These are phyloP conservation scores for Lactarius pseudohatsudake DNA, from an alignment of 768 basidiomycete genomes.

Conservation along the genomic window DNA sequence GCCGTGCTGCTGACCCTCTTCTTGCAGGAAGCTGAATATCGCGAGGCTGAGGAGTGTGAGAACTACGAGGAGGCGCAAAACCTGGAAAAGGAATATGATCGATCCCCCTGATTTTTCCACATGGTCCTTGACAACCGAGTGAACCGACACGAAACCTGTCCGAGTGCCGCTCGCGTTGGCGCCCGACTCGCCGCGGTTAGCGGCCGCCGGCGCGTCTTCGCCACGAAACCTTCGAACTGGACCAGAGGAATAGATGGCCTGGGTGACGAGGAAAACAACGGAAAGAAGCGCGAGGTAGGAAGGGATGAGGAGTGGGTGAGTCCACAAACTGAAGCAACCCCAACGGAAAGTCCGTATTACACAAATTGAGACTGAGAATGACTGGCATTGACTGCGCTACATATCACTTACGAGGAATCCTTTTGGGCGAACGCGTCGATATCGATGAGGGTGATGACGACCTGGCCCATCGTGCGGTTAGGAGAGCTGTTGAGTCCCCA, in stretches of 20 bases:
- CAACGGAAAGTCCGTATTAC: not conserved
- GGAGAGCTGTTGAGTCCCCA: not conserved
- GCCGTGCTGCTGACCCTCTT: slow-evolving; percentile 31
- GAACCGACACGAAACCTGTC: slow-evolving; percentile 17
- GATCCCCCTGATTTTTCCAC: slow-evolving; percentile 46
- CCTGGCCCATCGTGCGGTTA: slow-evolving; percentile 9
- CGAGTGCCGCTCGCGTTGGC: not conserved
- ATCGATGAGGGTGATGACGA: not conserved
- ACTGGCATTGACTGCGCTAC: no score
- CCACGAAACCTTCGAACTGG: slow-evolving; percentile 1
- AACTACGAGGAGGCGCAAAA: slow-evolving; percentile 46
- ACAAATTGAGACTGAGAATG: not conserved
- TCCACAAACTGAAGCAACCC: slow-evolving; percentile 12
- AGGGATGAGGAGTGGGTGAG: slow-evolving; percentile 23
- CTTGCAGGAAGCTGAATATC: slow-evolving; percentile 42
- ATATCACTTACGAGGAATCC: slow-evolving; percentile 9
- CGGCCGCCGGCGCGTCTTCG: not conserved
- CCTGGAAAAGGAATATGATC: slow-evolving; percentile 47
- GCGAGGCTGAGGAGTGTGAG: slow-evolving; percentile 52
- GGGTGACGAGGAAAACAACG: slow-evolving; percentile 12
- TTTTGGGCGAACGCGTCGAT: not conserved
- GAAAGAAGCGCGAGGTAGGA: slow-evolving; percentile 20
- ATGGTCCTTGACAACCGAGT: slow-evolving; percentile 33
- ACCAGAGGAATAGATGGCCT: not conserved
- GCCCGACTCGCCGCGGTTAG: not conserved